Evolutionary conservation across 75 land plant genomes (phyloP).

Genomic region (Pinus tabuliformis): DNA sequence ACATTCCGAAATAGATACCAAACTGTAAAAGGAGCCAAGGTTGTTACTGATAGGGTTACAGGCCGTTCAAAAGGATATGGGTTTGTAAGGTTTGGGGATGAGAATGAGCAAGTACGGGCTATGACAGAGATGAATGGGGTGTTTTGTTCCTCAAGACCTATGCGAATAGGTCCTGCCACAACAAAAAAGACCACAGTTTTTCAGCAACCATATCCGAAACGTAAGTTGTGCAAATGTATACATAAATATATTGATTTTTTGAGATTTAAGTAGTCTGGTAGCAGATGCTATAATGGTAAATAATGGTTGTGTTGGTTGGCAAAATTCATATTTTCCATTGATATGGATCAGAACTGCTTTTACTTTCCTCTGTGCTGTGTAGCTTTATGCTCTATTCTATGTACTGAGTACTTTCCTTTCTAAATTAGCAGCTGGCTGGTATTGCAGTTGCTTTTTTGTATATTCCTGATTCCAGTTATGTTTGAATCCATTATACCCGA

Average conservation of each 20-base stretch:
- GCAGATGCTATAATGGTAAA: not conserved
- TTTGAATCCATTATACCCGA: not conserved
- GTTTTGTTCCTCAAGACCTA: constrained; percentile 75
- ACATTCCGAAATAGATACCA: constrained; percentile 66
- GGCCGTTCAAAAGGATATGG: constrained; percentile 98
- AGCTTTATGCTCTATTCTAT: not conserved
- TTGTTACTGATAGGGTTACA: constrained; percentile 81
- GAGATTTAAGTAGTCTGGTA: not conserved
- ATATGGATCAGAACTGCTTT: not conserved
- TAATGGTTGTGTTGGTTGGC: not conserved
- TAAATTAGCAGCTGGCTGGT: not conserved
- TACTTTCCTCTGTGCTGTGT: not conserved
- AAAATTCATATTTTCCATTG: not conserved
- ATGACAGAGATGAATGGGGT: constrained; percentile 97
- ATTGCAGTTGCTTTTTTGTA: too few species aligned
- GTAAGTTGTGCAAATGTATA: not conserved
- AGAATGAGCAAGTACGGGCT: constrained; percentile 71
- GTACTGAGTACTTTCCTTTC: not conserved
- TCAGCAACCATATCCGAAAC: constrained; percentile 24
- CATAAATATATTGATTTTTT: not conserved
- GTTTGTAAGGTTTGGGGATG: constrained; percentile 93
- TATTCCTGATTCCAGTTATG: not conserved
- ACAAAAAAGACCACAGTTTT: constrained; percentile 56
- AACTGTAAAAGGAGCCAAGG: constrained; percentile 94
- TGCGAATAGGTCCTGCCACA: constrained; percentile 92